Evolutionary conservation across 148 eudicot species (phyloP).

Genomic region (Fagopyrum esculentum): DNA sequence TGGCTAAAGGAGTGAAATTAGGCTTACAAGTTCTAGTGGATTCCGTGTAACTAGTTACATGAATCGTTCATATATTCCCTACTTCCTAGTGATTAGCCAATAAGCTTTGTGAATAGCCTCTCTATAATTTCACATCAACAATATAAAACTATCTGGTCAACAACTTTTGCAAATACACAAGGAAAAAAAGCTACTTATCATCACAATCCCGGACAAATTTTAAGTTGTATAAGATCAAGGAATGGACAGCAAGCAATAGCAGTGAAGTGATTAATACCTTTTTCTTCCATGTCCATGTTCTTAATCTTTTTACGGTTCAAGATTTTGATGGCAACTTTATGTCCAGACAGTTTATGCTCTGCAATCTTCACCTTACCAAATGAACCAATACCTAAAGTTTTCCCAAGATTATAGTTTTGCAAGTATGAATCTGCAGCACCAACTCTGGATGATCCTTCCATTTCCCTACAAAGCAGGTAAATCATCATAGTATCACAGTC

Average conservation of each 20-base stretch:
- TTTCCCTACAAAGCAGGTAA: constrained; percentile 19
- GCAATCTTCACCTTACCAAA: constrained; percentile 96
- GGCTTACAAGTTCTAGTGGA: constrained; percentile 2
- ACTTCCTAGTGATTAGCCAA: constrained; percentile 4
- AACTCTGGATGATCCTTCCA: constrained; percentile 74
- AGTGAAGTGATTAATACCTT: constrained; percentile 38
- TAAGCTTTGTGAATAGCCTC: background rate
- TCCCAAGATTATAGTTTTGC: constrained; percentile 81
- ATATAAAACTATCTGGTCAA: background rate
- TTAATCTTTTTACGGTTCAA: constrained; percentile 81
- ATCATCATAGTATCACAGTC: background rate
- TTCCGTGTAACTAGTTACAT: background rate
- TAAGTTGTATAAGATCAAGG: background rate
- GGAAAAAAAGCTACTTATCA: background rate
- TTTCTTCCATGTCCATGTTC: constrained; percentile 94
- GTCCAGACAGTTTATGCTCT: constrained; percentile 75
- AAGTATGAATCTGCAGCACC: constrained; percentile 47
- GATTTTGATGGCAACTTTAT: constrained; percentile 93
- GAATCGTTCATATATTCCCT: background rate
- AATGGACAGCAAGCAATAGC: background rate
- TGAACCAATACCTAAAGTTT: constrained; percentile 95
- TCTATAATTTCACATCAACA: background rate
- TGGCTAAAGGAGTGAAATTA: background rate
- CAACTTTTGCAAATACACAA: background rate
- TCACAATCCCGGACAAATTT: background rate